phyloP scores from a whole-genome alignment of 306 rosid genomes.

The Vigna nakashimae region DNA sequence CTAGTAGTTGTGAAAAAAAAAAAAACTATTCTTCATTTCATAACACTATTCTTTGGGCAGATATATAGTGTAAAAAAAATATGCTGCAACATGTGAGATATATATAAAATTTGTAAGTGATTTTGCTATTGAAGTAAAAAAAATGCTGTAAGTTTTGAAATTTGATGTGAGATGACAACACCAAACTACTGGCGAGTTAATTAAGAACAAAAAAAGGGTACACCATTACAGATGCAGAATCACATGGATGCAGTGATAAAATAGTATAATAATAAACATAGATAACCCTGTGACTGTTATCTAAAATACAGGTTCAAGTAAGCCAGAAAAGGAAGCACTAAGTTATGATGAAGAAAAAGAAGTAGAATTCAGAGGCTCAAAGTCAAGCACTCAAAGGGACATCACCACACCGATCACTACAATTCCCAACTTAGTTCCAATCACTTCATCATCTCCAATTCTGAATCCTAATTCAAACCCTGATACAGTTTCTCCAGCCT shows the following conservation, averaged over 20 bases:
- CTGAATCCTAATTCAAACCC: constrained; percentile 68
- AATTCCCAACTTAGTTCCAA: constrained; percentile 67
- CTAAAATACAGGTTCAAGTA: constrained; percentile 57
- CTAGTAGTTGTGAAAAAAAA: no score
- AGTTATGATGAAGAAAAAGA: constrained; percentile 39
- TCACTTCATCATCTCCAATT: constrained; percentile 55
- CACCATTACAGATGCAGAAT: not conserved
- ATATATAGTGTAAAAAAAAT: not conserved
- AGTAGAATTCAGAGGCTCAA: constrained; percentile 38
- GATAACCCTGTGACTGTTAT: constrained; percentile 10
- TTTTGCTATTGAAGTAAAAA: not conserved
- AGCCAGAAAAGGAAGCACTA: constrained; percentile 40
- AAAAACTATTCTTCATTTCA: no score
- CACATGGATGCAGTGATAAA: constrained; percentile 31
- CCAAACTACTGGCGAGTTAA: not conserved
- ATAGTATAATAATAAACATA: not conserved
- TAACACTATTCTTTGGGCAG: no score
- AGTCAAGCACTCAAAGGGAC: constrained; percentile 56
- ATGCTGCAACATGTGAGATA: not conserved
- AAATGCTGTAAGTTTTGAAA: not conserved
- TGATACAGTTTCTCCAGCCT: constrained; percentile 63
- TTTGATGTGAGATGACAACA: not conserved
- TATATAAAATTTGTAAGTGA: not conserved
- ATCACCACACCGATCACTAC: constrained; percentile 84
- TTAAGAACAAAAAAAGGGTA: not conserved